Evolutionary conservation across 1,284 basidiomycete species (phyloP), one percentile per base, ranked within the genome.

Genomic region (Rhodotorula sp.): DNA sequence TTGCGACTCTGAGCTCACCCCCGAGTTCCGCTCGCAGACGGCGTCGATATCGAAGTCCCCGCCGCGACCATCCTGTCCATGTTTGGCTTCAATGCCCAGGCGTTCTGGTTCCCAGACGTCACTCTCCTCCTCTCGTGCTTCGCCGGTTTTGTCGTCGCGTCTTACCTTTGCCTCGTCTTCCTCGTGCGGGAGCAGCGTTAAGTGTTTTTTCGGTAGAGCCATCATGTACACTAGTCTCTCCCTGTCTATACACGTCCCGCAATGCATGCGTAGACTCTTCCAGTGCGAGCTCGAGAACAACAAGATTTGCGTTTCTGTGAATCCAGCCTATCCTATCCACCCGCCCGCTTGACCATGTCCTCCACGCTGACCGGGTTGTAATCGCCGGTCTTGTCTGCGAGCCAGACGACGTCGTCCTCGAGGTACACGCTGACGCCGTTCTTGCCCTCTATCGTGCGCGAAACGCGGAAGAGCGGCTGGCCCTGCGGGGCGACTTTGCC

Each of bases 81-180:
- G 54, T 97, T 96, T 78, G 93, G 93, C 21, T 87, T 97, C 70
- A 86, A 89, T 72, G 90, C 93, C 49, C 89, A 95, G 88, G 91
- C 93, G 0, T 97, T 94, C 85, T 97, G 93, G 93, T 96, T 90
- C 90, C 93, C 93, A 0, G 93, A 97, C 80, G 90, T 93, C 16
- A 85, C 89, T 2, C 83, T 94, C 0, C 85, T 97, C 7, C 88
- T 85, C 10, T 91, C 93, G 63, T 93, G 93, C 83, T 93, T 96
- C 78, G 88, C 86, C 48, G 81, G 85, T 3, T 93, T 93, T 81
- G 91, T 90, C 5, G 78, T 87, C 7, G 83, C 85, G 29, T 93
- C 91, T 80, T 97, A 88, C 81, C 77, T 93, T 62, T 88, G 89
- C 49, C 84, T 97, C 29, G 91, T 96, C 78, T 87, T 90, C 80